Evolutionary conservation across 495 filamentous ascomycete genomes (phyloP).

Genomic region (Hypoxylon intermedium): DNA sequence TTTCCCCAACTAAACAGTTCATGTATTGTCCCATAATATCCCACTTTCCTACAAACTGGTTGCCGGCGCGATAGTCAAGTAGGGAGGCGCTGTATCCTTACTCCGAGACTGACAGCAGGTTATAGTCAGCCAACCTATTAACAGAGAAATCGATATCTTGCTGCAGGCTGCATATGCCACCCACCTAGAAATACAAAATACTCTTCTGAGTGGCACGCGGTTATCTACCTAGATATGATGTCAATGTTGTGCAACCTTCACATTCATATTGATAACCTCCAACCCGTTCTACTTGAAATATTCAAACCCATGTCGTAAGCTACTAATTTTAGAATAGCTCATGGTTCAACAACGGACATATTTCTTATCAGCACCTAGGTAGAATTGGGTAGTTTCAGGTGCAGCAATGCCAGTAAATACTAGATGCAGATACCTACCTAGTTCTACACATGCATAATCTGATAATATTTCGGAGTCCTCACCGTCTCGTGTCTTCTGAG

Average conservation of each 20-base stretch:
- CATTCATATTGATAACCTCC: not conserved
- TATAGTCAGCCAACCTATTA: conserved; percentile 10
- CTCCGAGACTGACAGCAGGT: not conserved
- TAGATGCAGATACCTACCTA: too few species aligned
- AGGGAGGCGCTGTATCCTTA: too few species aligned
- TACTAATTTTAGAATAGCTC: too few species aligned
- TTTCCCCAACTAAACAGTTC: too few species aligned
- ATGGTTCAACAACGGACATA: too few species aligned
- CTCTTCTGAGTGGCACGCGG: conserved; percentile 2
- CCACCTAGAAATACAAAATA: not conserved
- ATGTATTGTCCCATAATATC: not conserved
- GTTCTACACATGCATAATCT: not conserved
- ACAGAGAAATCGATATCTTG: conserved; percentile 18
- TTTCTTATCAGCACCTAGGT: too few species aligned
- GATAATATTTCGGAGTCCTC: not conserved
- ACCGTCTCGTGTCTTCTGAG: conserved; percentile 10
- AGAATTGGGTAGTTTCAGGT: too few species aligned
- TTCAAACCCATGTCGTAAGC: too few species aligned
- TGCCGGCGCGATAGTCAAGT: too few species aligned
- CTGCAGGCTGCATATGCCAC: not conserved
- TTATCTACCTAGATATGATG: conserved; percentile 16
- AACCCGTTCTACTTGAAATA: too few species aligned
- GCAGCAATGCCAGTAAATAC: too few species aligned
- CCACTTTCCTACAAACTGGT: too few species aligned
- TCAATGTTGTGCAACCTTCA: conserved; percentile 1